Conservation (phyloP, 352 stramenopile genomes). For the Pythium biforme region DNA sequence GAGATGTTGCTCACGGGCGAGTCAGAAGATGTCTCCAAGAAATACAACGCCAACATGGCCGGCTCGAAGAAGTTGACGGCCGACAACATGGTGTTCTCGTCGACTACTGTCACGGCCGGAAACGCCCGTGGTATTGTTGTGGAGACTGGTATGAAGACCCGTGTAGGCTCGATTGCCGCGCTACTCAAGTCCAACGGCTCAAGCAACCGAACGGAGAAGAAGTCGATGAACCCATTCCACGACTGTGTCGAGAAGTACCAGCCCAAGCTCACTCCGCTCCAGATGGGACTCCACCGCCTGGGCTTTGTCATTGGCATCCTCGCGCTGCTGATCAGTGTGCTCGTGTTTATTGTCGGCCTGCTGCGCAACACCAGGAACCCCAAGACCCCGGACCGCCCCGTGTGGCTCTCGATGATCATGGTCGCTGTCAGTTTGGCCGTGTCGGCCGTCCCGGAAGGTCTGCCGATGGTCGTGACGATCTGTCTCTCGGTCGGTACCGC, state of each 20-base stretch:
- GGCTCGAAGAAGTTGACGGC: constrained; percentile 55
- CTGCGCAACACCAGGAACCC: constrained; percentile 48
- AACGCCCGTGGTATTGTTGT: constrained; percentile 71
- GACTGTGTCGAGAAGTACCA: constrained; percentile 60
- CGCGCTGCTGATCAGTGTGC: constrained; percentile 73
- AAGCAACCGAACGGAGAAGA: constrained; percentile 17
- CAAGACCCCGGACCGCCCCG: constrained; percentile 69
- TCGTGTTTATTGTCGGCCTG: constrained; percentile 91
- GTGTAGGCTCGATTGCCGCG: constrained; percentile 65
- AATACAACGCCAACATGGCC: constrained; percentile 36
- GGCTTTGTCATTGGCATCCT: constrained; percentile 90
- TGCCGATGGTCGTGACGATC: constrained; percentile 84
- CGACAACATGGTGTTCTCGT: constrained; percentile 94
- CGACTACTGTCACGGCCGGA: constrained; percentile 76
- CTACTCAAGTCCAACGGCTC: constrained; percentile 50
- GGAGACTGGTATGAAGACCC: constrained; percentile 71
- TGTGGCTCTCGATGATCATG: constrained; percentile 93
- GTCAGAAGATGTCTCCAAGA: constrained; percentile 77
- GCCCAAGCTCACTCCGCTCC: constrained; percentile 87
- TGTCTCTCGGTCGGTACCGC: constrained; percentile 69
- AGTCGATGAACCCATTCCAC: constrained; percentile 51
- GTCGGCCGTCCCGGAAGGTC: constrained; percentile 73
- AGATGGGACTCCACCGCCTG: constrained; percentile 93
- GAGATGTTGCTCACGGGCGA: constrained; percentile 95
- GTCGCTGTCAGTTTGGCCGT: constrained; percentile 89